Evolutionary conservation across 176 grass and related monocot species (phyloP).

Genomic region (Alloteropsis semialata): DNA sequence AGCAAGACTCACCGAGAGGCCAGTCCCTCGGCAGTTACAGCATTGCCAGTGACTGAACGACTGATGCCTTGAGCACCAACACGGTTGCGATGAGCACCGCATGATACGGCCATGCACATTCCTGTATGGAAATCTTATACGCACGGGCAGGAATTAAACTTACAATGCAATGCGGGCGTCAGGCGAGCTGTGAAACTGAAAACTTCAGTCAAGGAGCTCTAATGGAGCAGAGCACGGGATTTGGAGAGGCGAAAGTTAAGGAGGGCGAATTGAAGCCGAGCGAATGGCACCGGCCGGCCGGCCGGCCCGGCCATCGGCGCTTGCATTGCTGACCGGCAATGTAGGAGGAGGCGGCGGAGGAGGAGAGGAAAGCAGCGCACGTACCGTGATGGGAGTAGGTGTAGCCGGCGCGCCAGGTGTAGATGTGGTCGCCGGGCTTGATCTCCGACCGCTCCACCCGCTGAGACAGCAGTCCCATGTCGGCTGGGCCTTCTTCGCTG

Average conservation of each 20-base stretch:
- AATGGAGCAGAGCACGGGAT: no score
- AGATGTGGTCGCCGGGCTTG: slow-evolving; percentile 81
- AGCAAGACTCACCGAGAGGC: no score
- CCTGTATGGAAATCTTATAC: background rate
- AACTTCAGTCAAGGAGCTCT: background rate
- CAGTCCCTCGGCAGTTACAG: background rate
- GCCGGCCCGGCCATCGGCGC: background rate
- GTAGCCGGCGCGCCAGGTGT: slow-evolving; percentile 66
- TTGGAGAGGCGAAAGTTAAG: background rate
- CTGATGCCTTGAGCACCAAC: background rate
- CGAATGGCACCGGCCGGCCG: background rate
- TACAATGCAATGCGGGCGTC: background rate
- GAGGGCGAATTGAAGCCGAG: background rate
- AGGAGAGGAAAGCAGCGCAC: background rate
- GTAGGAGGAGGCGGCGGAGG: background rate
- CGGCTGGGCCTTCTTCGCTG: background rate
- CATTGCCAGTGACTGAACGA: background rate
- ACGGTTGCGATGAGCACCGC: background rate
- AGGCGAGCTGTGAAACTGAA: background rate
- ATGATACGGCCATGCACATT: background rate
- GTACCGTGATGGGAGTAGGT: slow-evolving; percentile 86
- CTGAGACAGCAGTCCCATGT: slow-evolving; percentile 52
- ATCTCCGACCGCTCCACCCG: slow-evolving; percentile 57
- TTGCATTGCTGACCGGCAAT: background rate
- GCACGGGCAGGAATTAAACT: background rate